Base-by-base conservation (phyloP, 768 basidiomycete species). In the Leccinum broughii region DNA sequence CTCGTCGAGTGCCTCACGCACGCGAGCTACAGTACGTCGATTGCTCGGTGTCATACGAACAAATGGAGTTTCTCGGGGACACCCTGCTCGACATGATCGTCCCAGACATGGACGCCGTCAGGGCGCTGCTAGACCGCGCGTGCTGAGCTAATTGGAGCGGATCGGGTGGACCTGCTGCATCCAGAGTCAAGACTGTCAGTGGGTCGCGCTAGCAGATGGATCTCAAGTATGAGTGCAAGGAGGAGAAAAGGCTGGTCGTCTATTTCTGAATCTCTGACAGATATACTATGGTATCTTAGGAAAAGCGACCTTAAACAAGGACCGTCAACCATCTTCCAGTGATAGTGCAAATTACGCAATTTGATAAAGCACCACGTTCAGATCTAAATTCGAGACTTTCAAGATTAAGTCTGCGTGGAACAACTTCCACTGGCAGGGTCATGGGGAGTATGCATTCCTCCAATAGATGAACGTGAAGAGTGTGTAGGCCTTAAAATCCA, bases 1-100 rank as follows among this genome's bases (percentile, higher is more conserved):
- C 83, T 90, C 20, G 80, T 91, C 39, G 89, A 92, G 68, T 88
- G 89, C 10, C 79, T 91, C 37, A 89, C 86, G 0, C 90, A 91
- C 61, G 82, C 84, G 76, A 2, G 92, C 91, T 6, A 82, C 87
- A 87, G 59, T 79, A 81, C 51, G 83, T 87, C 60, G 62, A 77
- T 34, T 75, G 76, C 90, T 86, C 86, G 0, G 75, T 85, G 13
- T 90, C 88, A 6, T 90, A 92, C 69, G 90, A 92, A 66, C 83
- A 85, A 65, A 75, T 85, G 78, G 89, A 90, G 64, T 90, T 92
- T 65, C 80, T 90, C 2, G 90, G 90, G 4, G 88, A 91, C 63
- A 80, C 85, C 0, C 82, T 90, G 1, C 79, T 90, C 32, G 89
- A 92, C 64, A 89, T 90, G 85, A 71, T 91, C 49, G 84, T 90